These are phyloP conservation scores for Fusarium chuoi DNA, from an alignment of 2,329 filamentous ascomycete genomes.

Conservation along the genomic window DNA sequence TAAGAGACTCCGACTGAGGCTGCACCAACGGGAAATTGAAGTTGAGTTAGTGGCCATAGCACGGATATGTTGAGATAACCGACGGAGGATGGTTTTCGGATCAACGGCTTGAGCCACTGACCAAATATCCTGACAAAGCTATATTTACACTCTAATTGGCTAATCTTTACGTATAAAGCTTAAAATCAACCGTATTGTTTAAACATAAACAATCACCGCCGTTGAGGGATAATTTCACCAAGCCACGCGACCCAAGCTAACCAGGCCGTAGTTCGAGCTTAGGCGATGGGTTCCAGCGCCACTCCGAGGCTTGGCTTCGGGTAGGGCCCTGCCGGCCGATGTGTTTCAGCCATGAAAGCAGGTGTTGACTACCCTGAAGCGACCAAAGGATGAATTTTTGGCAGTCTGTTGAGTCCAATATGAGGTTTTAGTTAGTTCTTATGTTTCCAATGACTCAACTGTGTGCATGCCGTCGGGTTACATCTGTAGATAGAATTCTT, in stretches of 20 bases:
- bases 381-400: not conserved
- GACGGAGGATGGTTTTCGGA: no score
- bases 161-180: not conserved
- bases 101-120: not conserved
- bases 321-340: constrained; percentile 9
- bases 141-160: no score
- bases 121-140: not conserved
- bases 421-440: rapidly evolving
- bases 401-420: not conserved
- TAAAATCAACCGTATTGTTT: not conserved
- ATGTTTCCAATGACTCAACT: no score
- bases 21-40: constrained; percentile 4
- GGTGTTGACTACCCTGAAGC: not conserved
- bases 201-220: not conserved
- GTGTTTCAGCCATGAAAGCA: not conserved
- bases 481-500: not conserved
- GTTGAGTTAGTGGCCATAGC: not conserved
- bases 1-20: not conserved
- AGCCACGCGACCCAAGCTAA: not conserved
- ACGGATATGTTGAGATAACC: not conserved
- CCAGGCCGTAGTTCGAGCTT: not conserved
- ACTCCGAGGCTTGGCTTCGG: constrained; percentile 11
- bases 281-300: not conserved
- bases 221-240: not conserved
- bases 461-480: no score